These are phyloP conservation scores for Camellia japonica DNA, from an alignment of 148 eudicot species.

Conservation along the genomic window DNA sequence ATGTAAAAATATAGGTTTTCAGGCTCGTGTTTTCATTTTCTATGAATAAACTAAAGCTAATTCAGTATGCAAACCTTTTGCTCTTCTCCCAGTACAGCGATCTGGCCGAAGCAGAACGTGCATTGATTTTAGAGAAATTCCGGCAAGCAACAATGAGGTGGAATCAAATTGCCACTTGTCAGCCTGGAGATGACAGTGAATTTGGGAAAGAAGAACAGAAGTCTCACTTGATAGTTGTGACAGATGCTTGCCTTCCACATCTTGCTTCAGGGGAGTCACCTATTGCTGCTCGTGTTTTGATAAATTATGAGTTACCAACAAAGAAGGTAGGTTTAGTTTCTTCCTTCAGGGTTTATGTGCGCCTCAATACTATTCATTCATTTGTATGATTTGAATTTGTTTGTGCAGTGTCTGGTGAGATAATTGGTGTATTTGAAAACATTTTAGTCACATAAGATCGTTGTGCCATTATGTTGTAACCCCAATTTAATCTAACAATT, in stretches of 20 bases:
- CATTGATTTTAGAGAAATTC: constrained; percentile 55
- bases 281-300: constrained; percentile 63
- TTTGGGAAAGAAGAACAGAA: constrained; percentile 47
- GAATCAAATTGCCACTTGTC: constrained; percentile 40
- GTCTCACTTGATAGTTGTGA: constrained; percentile 72
- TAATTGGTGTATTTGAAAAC: not conserved
- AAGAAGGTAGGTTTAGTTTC: constrained; percentile 53
- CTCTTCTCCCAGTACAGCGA: constrained; percentile 73
- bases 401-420: not conserved
- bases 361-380: not conserved
- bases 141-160: constrained; percentile 58
- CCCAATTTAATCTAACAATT: not conserved
- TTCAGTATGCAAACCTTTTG: constrained; percentile 4
- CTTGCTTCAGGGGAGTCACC: constrained; percentile 66
- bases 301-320: constrained; percentile 80
- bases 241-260: constrained; percentile 91
- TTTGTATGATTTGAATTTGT: not conserved
- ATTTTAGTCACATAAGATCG: not conserved
- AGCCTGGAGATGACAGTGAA: constrained; percentile 35
- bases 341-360: not conserved
- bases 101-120: constrained; percentile 75
- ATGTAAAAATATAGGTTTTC: not conserved
- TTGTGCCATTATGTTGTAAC: not conserved
- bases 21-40: not conserved
- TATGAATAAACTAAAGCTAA: constrained; percentile 7